phyloP scores from a whole-genome alignment of 805 yeast species.

The Jamesozyma rosinii region DNA sequence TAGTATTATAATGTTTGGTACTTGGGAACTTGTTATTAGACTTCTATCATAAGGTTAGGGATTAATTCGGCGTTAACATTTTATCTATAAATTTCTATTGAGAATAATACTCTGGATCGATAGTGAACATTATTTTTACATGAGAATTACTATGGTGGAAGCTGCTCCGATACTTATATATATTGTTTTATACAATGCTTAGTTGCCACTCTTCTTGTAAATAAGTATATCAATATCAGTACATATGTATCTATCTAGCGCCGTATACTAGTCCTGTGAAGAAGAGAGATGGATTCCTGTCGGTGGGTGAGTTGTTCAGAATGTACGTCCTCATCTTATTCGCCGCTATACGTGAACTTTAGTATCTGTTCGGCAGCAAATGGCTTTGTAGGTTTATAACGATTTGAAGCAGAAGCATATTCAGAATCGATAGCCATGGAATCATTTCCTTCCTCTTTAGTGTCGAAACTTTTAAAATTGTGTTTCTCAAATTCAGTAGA shows the following conservation, averaged over 20 bases:
- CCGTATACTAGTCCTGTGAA: neutral
- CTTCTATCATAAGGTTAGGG: conserved; percentile 34
- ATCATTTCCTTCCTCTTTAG: neutral
- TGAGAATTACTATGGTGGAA: neutral
- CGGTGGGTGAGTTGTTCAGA: neutral
- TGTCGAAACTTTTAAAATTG: conserved; percentile 44
- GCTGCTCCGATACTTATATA: neutral
- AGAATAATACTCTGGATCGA: neutral
- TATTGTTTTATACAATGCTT: neutral
- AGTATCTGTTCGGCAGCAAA: conserved; percentile 34
- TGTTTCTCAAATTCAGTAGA: conserved; percentile 46
- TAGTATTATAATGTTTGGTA: conserved; percentile 96
- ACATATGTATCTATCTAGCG: neutral
- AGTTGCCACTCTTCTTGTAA: neutral
- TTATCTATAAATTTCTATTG: neutral
- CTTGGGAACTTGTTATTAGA: conserved; percentile 82
- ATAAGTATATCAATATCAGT: neutral
- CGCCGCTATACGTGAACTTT: conserved; percentile 40
- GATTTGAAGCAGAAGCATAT: conserved; percentile 48
- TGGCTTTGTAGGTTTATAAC: conserved; percentile 22
- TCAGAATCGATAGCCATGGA: conserved; percentile 51
- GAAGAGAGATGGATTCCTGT: neutral
- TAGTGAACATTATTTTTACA: neutral
- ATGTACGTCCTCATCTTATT: neutral
- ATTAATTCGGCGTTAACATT: neutral